These are phyloP conservation scores for Colletotrichum sp. DNA, from an alignment of 2,329 filamentous ascomycete species.

Conservation along the genomic window DNA sequence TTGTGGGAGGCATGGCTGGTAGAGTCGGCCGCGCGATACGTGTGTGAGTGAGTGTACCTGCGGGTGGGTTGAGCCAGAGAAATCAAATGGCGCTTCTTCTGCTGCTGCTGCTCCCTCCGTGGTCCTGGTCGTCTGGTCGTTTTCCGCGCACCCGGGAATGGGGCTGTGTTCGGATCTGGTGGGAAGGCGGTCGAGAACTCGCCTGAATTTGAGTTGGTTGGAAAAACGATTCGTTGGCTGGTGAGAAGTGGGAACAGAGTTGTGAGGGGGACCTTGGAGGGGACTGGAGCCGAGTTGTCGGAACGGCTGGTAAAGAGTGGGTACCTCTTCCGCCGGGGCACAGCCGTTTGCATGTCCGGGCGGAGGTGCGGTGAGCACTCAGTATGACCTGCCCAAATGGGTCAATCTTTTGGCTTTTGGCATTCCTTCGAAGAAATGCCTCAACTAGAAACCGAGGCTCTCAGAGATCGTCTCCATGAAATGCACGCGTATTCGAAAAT, in stretches of 20 bases:
- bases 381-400: neutral
- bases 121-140: neutral
- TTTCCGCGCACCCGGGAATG: neutral
- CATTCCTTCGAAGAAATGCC: neutral
- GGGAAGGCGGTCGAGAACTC: neutral
- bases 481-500: neutral
- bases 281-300: conserved; percentile 2
- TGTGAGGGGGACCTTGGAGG: neutral
- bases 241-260: neutral
- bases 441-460: neutral
- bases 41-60: neutral
- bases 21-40: neutral
- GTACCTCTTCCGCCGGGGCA: neutral
- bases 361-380: neutral
- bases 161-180: neutral
- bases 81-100: neutral
- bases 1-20: conserved; percentile 45
- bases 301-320: neutral
- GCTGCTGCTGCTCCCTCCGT: neutral
- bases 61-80: neutral
- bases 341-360: neutral
- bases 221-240: neutral
- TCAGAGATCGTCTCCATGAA: neutral
- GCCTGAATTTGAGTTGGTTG: neutral
- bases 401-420: neutral